phyloP scores from a whole-genome alignment of 257 asterid species.

The Solanum arcanum region DNA sequence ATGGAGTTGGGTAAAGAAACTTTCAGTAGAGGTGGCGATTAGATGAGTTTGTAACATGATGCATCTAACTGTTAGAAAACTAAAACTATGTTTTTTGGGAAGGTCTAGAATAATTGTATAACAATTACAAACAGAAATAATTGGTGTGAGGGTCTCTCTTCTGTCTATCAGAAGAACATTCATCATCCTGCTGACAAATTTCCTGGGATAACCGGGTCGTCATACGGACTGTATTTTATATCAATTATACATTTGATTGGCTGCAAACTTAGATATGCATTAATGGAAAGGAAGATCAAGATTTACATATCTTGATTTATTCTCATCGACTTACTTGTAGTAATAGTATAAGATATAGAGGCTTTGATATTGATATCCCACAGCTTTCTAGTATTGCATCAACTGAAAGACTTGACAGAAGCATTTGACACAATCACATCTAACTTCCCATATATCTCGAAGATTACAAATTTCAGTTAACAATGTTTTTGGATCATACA shows the following conservation, averaged over 20 bases:
- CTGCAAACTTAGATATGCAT: neutral
- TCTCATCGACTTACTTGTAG: constrained; percentile 46
- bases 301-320: neutral
- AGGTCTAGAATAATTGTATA: neutral
- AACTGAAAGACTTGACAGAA: constrained; percentile 69
- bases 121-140: neutral
- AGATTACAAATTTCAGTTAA: neutral
- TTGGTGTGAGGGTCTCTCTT: neutral
- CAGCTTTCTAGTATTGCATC: constrained; percentile 62
- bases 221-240: neutral
- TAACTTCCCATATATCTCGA: constrained; percentile 72
- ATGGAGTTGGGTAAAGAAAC: neutral
- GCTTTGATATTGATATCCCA: constrained; percentile 85
- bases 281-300: neutral
- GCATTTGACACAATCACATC: constrained; percentile 79
- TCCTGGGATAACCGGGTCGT: neutral
- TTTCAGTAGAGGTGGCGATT: neutral
- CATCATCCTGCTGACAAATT: neutral
- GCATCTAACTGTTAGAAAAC: neutral
- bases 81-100: neutral
- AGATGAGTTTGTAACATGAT: neutral
- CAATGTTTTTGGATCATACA: neutral
- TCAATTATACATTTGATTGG: neutral
- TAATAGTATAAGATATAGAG: constrained; percentile 36
- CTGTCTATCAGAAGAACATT: neutral